Evolutionary conservation across 2,329 filamentous ascomycete species (phyloP).

Genomic region (Elsinoe ampelina): DNA sequence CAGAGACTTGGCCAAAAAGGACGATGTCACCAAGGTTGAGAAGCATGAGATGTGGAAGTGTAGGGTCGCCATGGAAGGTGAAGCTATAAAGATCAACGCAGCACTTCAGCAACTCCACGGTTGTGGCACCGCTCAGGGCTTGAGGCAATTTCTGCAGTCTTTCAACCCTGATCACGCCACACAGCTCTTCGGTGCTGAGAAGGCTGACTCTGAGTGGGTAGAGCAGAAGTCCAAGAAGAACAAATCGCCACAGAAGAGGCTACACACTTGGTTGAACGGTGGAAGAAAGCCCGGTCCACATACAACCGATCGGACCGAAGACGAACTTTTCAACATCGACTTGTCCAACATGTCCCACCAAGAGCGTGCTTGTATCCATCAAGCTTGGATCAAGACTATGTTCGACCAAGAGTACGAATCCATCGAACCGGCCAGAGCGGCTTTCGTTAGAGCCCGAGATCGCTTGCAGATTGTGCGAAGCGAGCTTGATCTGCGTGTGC

Average conservation of each 20-base stretch:
- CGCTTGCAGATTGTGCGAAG: constrained; percentile 10
- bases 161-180: constrained; percentile 17
- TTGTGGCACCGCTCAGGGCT: neutral
- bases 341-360: neutral
- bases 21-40: constrained; percentile 34
- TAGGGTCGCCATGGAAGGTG: constrained; percentile 18
- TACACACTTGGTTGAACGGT: neutral
- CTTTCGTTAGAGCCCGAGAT: neutral
- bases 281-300: neutral
- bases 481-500: constrained; percentile 33
- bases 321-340: neutral
- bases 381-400: constrained; percentile 12
- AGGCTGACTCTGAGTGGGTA: constrained; percentile 15
- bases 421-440: constrained; percentile 5
- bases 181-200: constrained; percentile 21
- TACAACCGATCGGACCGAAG: neutral
- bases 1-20: constrained; percentile 26
- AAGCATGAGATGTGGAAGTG: constrained; percentile 25
- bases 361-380: constrained; percentile 15
- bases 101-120: constrained; percentile 14
- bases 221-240: neutral
- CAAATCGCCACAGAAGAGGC: neutral
- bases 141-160: constrained; percentile 16
- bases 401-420: constrained; percentile 11
- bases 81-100: constrained; percentile 17